Base-by-base conservation (phyloP, 352 stramenopile species). In the Phytophthora tubulina region DNA sequence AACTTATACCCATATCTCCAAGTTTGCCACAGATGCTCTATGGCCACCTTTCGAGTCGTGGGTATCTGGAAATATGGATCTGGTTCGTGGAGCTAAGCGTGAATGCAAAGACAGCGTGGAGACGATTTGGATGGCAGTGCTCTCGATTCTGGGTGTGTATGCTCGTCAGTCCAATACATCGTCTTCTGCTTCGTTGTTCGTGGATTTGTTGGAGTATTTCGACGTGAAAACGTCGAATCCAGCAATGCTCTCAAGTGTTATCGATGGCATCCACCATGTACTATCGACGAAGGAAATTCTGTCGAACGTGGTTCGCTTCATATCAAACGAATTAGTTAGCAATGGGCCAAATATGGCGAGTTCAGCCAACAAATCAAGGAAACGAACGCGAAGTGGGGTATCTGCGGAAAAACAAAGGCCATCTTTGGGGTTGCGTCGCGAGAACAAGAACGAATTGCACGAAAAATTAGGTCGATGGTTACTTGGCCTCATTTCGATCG, bases 381-480 rank as follows among this genome's bases (percentile, higher is more conserved):
- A 81, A 14, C 66, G 74, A 59, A 79, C 79, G 17, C 70, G 70
- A 59, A 59, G 39, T 63, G 42, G 68, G 32, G 54, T 70, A n/a
- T 50, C n/a, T 45, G 9, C 48, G 17, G 35, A 33, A 41, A 48
- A 8, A 15, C 51, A 64, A 49, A 42, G 3, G 31, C 17, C 7
- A 44, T 45, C 46, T 38, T 21, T 38, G n/a, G 46, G 11, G 21
- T 55, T 64, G 32, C 46, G 46, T 52, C 61, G 42, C 27, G 36
- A 74, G 17, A 65, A 67, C 14, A 68, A 45, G 15, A 31, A 14
- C 1, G 53, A 76, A 36, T 50, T 78, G 5, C 58, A 78, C 45
- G 76, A 86, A 39, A 79, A 70, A 15, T n/a, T 90, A 52, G 70
- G 72, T 5, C 42, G 35, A 49, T 90, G 78, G 78, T 59, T 90